Base-by-base conservation (phyloP, 345 rosid species). In the Limnanthes douglasii region DNA sequence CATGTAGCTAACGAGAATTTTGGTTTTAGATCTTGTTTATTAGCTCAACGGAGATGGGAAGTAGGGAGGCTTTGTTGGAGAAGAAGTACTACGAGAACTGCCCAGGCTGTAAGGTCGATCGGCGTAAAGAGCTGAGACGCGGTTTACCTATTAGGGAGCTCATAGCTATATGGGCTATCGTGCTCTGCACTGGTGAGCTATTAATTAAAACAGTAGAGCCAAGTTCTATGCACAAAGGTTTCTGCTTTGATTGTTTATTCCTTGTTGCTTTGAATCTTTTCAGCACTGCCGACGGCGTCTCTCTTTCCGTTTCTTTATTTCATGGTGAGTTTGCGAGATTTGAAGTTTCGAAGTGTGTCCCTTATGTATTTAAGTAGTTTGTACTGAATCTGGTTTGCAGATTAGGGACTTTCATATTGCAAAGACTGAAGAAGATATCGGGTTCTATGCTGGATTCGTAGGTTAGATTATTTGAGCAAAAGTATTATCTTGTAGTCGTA, bases 291-390 rank as follows among this genome's bases (percentile, higher is more conserved):
- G 4, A 74, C 56, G 46, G 60, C 90, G 11, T 78, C 86, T 10
- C 77, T 82, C 3, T 82, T 82, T 41, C 94, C 94, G 4, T 82
- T 73, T 58, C 63, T 78, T 4, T 82, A 82, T 62, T 82, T 71
- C 62, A 78, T 78, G 83, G 93, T 80, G 61, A 51, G 72, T 33
- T 31, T 34, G 15, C 3, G 21, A n/a, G n/a, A n/a, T n/a, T n/a
- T n/a, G n/a, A n/a, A n/a, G n/a, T n/a, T 18, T 6, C 8, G 12
- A 13, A 6, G 17, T 12, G 2, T 9, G 16, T 11, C 15, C n/a
- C 20, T 10, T 20, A 20, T 30, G 12, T 20, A 30, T 7, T 12
- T 34, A 8, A 15, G 5, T 28, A 23, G 32, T 14, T 15, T 37
- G 18, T 37, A 21, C 9, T 15, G 11, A 1, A 6, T 2, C 4